Base-by-base conservation (phyloP, 2,329 filamentous ascomycete genomes). In the Orbilia javanica region DNA sequence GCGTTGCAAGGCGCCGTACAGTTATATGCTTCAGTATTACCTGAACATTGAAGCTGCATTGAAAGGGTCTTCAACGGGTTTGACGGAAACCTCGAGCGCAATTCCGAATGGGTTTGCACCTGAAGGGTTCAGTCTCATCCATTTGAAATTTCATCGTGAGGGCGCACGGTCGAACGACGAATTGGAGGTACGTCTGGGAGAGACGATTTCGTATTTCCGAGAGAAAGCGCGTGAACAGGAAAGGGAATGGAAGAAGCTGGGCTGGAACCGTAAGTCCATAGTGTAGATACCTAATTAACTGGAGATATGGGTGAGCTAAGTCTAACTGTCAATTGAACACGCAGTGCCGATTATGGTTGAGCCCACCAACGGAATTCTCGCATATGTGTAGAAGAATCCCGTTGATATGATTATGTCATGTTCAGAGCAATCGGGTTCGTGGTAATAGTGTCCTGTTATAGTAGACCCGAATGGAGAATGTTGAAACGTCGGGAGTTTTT, bases 11-110 rank as follows among this genome's bases (percentile, higher is more conserved):
- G 67, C 74, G n/a, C 74, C 74, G 53, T 78, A 78, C 74, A 72
- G 62, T n/a, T 78, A 53, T 42, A 72, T 78, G 74, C 74, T 78
- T 55, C 74, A 78, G 74, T 78, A 78, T 39, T 78, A 78, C 44
- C 34, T 78, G 55, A 78, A 78, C 42, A 31, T 68, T 39, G 48
- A 78, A 65, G 74, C 62, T 55, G 74, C 74, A 27, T 48, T 72
- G 15, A 72, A 72, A 29, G 36, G 31, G 34, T 72, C 67, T 18
- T 65, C 74, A 52, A 78, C 74, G 1, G n/a, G 13, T 22, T 57
- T 78, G 62, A 68, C 67, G 53, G 50, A 55, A 50, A 57, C 31
- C 3, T 78, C 74, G 25, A 78, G 74, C 62, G 42, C 25, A 25
- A 55, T 78, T 48, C 74, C 74, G 55, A 66, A 72, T n/a, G 74